Evolutionary conservation across 208 protist genomes (phyloP).

Genomic region (Trichomonas gallinae): DNA sequence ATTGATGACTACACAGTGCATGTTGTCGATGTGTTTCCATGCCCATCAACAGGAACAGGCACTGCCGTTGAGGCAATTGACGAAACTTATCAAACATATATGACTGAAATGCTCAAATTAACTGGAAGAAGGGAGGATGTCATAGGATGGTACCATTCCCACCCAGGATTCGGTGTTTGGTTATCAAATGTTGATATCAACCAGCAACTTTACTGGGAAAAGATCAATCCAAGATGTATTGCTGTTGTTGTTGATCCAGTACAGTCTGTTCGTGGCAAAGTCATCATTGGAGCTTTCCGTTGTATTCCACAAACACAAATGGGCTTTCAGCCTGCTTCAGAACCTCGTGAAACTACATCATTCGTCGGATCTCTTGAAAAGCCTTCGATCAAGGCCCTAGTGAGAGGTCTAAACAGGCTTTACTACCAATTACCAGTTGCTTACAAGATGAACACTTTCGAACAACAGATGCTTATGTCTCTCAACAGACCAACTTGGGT

Average conservation of each 20-base stretch:
- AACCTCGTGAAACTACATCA: slow-evolving; percentile 95
- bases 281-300: slow-evolving; percentile 99
- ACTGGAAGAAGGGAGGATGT: slow-evolving; percentile 91
- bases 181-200: slow-evolving; percentile 97
- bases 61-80: slow-evolving; percentile 63
- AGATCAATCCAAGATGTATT: slow-evolving; percentile 85
- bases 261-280: slow-evolving; percentile 96
- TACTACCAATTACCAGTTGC: slow-evolving; percentile 99
- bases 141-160: slow-evolving; percentile 99
- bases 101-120: slow-evolving; percentile 97
- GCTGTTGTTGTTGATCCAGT: slow-evolving; percentile 99
- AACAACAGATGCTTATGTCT: slow-evolving; percentile 96
- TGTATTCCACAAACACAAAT: slow-evolving; percentile 75
- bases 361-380: slow-evolving; percentile 96
- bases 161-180: slow-evolving; percentile 99
- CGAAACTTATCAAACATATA: slow-evolving; percentile 98
- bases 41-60: slow-evolving; percentile 75
- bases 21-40: slow-evolving; percentile 93
- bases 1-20: slow-evolving; percentile 99
- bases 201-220: slow-evolving; percentile 66
- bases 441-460: slow-evolving; percentile 97
- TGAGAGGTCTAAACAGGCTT: slow-evolving; percentile 87
- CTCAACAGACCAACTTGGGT: slow-evolving; percentile 49
- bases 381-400: slow-evolving; percentile 79
- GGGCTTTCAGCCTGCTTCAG: slow-evolving; percentile 24